Conservation (phyloP, 2,329 filamentous ascomycete genomes). For the Diaporthe destruens region DNA sequence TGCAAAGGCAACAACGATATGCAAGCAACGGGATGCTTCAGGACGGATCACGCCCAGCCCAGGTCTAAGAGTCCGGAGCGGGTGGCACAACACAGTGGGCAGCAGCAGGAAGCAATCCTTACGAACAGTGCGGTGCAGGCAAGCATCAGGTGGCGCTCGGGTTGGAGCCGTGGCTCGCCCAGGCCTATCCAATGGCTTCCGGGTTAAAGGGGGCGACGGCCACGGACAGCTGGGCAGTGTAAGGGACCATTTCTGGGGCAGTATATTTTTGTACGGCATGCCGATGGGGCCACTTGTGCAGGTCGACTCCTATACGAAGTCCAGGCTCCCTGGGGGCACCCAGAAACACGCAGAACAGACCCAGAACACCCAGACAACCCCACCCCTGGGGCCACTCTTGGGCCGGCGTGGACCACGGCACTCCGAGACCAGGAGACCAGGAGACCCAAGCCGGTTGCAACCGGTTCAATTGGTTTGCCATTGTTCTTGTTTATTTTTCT, state of each 20-base stretch:
- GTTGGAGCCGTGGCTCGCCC: constrained; percentile 30
- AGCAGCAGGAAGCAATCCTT: neutral
- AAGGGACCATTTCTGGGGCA: constrained; percentile 35
- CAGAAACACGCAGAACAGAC: constrained; percentile 11
- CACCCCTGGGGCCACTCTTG: constrained; percentile 9
- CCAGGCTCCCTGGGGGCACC: constrained; percentile 37
- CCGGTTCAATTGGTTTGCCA: constrained; percentile 4
- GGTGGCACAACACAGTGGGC: constrained; percentile 18
- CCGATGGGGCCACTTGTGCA: constrained; percentile 41
- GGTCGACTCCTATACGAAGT: constrained; percentile 37
- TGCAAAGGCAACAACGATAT: constrained; percentile 36
- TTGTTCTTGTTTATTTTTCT: neutral
- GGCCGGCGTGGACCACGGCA: constrained; percentile 17
- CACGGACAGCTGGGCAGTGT: constrained; percentile 34
- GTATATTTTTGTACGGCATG: constrained; percentile 43
- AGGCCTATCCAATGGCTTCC: constrained; percentile 14
- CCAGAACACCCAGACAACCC: constrained; percentile 17
- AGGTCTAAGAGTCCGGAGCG: constrained; percentile 27
- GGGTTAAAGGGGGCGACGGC: constrained; percentile 28
- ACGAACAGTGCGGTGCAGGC: constrained; percentile 16
- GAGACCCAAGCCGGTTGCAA: constrained; percentile 6
- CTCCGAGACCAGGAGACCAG: constrained; percentile 19
- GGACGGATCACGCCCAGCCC: constrained; percentile 27
- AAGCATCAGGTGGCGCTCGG: constrained; percentile 16
- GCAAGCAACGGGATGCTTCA: constrained; percentile 29